Evolutionary conservation across 768 basidiomycete genomes (phyloP), one percentile per base, ranked within the genome.

Genomic region (Hypsizygus marmoreus): DNA sequence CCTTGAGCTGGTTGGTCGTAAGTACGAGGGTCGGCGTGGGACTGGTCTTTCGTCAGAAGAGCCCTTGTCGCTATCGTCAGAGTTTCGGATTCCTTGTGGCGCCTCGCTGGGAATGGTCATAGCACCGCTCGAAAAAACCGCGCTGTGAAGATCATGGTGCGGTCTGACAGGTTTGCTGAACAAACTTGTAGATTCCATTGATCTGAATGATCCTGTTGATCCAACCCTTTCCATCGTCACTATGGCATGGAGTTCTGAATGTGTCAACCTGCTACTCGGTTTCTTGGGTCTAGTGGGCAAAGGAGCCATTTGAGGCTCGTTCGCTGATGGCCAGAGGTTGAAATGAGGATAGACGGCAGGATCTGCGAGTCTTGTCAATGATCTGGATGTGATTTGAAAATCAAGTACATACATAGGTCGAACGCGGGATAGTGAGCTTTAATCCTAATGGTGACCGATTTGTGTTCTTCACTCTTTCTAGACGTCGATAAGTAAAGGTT

Each of bases 271-370:
- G 34, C 60, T 61, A 25, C 51, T 57, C 13, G 42, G 36, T 11
- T 34, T 49, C 47, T 3, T 13, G 13, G 16, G n/a, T 10, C 30
- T 19, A n/a, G 14, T 22, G 10, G 43, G 33, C 14, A 35, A 8
- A 17, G 26, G 43, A 24, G 26, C 43, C 11, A 49, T 46, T 9
- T 30, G 54, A 25, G 50, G 43, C 20, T 29, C 38, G 47, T 44
- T 43, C 12, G 54, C 16, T n/a, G 56, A 28, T 14, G 67, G 64
- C 47, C 60, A 65, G 14, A 64, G 43, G 29, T 64, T 50, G 39
- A 71, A 64, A 50, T 64, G 41, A 26, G 68, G 75, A 59, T 77
- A 78, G 1, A 63, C 51, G 1, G 58, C 55, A 4, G 65, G 61
- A 56, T 70, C 66, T 67, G 37, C 13, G 19, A 16, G 9, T 31